phyloP scores from a whole-genome alignment of 2,329 filamentous ascomycete species.

The Calonectria fujianensis region DNA sequence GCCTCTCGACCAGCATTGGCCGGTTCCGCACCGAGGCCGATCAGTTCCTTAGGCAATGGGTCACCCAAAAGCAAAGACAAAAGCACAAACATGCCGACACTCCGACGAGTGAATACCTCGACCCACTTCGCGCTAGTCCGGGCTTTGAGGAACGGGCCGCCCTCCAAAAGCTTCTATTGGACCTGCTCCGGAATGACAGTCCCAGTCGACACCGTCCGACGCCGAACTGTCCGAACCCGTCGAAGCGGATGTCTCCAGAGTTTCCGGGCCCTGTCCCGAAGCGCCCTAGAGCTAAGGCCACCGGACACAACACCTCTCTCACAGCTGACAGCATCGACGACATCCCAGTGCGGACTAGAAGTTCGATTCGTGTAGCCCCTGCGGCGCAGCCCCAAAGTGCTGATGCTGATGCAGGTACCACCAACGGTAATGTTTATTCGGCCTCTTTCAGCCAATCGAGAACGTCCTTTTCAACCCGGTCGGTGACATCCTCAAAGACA shows the following conservation, averaged over 20 bases:
- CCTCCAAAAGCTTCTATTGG: conserved; percentile 53
- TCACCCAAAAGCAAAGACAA: conserved; percentile 41
- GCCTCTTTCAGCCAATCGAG: conserved; percentile 41
- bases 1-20: conserved; percentile 48
- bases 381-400: conserved; percentile 42
- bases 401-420: conserved; percentile 38
- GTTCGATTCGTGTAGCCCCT: conserved; percentile 33
- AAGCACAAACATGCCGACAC: conserved; percentile 44
- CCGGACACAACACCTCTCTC: conserved; percentile 6
- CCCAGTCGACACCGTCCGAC: conserved; percentile 20
- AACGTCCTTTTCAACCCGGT: conserved; percentile 47
- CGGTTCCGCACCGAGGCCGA: conserved; percentile 52
- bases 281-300: conserved; percentile 34
- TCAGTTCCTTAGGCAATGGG: conserved; percentile 46
- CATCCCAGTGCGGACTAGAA: conserved; percentile 49
- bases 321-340: conserved; percentile 44
- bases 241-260: conserved; percentile 53
- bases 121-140: conserved; percentile 50
- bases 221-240: conserved; percentile 37
- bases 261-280: conserved; percentile 45
- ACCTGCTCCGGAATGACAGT: conserved; percentile 44
- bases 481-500: conserved; percentile 57
- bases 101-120: conserved; percentile 37
- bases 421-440: conserved; percentile 9
- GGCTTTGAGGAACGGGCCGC: conserved; percentile 49